Evolutionary conservation across 2,329 filamentous ascomycete species (phyloP).

Genomic region (Thelonectria rubi): DNA sequence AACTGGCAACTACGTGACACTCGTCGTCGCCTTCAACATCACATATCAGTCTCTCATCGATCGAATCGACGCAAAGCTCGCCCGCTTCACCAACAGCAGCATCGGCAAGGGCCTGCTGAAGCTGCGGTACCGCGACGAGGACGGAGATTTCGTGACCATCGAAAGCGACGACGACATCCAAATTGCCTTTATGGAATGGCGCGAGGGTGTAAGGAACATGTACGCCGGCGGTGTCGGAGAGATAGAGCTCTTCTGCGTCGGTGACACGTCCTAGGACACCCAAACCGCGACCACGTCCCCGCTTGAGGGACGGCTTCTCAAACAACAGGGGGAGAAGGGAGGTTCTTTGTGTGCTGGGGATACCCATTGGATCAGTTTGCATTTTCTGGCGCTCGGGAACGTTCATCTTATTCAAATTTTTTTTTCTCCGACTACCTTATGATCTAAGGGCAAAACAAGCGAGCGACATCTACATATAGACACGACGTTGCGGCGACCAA

Average conservation of each 20-base stretch:
- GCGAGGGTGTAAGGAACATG: slow-evolving; percentile 69
- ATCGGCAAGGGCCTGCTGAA: slow-evolving; percentile 85
- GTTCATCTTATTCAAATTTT: slow-evolving; percentile 32
- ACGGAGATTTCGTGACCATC: slow-evolving; percentile 92
- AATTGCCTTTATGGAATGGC: slow-evolving; percentile 94
- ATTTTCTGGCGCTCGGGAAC: slow-evolving; percentile 45
- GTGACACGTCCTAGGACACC: slow-evolving; percentile 51
- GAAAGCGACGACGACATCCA: slow-evolving; percentile 96
- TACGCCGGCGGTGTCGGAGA: slow-evolving; percentile 80
- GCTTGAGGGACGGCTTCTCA: slow-evolving; percentile 20
- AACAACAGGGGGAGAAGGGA: slow-evolving; percentile 20
- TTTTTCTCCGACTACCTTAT: slow-evolving; percentile 34
- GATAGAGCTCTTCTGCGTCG: slow-evolving; percentile 85
- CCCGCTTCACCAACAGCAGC: slow-evolving; percentile 83
- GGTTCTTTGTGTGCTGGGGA: slow-evolving; percentile 42
- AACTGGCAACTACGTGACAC: slow-evolving; percentile 83
- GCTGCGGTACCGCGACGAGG: slow-evolving; percentile 89
- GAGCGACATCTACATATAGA: slow-evolving; percentile 45
- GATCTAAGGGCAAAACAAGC: slow-evolving; percentile 40
- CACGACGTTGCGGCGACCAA: slow-evolving; percentile 42
- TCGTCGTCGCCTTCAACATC: slow-evolving; percentile 97
- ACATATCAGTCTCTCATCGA: slow-evolving; percentile 93
- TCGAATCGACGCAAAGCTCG: slow-evolving; percentile 94
- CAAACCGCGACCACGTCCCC: slow-evolving; percentile 12
- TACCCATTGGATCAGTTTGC: slow-evolving; percentile 44